Conservation (phyloP, 257 asterid genomes). For the Rehmannia glutinosa region DNA sequence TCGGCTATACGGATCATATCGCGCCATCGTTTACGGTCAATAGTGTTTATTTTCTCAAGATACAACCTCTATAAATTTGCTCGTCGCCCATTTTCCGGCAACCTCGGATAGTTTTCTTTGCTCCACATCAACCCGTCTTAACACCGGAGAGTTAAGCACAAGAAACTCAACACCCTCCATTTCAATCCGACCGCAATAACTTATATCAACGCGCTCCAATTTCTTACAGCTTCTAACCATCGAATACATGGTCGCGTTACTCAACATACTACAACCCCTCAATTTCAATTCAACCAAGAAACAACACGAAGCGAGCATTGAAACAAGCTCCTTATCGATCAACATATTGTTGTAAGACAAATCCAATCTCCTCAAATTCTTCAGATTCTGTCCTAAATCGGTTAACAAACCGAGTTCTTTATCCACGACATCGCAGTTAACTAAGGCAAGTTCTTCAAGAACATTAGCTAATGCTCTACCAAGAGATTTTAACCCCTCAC, state of each 20-base stretch:
- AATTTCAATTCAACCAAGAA: conserved; percentile 53
- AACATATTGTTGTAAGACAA: conserved; percentile 69
- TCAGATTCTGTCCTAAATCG: conserved; percentile 60
- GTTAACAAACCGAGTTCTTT: conserved; percentile 64
- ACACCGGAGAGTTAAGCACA: conserved; percentile 27
- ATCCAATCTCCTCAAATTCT: conserved; percentile 53
- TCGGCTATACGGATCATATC: too few relatives aligned
- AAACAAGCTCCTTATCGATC: conserved; percentile 56
- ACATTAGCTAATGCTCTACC: conserved; percentile 29
- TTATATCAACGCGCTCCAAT: conserved; percentile 47
- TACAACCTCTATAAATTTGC: conserved; percentile 40
- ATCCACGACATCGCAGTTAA: conserved; percentile 64
- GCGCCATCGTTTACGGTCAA: background rate
- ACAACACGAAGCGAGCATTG: conserved; percentile 63
- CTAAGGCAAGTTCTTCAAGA: conserved; percentile 59
- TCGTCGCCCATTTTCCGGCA: conserved; percentile 30
- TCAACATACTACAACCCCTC: conserved; percentile 62
- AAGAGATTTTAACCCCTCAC: conserved; percentile 57
- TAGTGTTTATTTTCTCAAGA: too few relatives aligned
- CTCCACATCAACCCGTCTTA: conserved; percentile 59
- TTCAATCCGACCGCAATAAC: conserved; percentile 40
- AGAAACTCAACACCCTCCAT: conserved; percentile 47
- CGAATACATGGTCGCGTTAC: conserved; percentile 16
- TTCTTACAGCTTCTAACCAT: conserved; percentile 43
- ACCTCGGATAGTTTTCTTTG: conserved; percentile 42